Evolutionary conservation across 164 flowering plant species (phyloP), one percentile per base, ranked within the genome.

Genomic region (Aristolochia californica): DNA sequence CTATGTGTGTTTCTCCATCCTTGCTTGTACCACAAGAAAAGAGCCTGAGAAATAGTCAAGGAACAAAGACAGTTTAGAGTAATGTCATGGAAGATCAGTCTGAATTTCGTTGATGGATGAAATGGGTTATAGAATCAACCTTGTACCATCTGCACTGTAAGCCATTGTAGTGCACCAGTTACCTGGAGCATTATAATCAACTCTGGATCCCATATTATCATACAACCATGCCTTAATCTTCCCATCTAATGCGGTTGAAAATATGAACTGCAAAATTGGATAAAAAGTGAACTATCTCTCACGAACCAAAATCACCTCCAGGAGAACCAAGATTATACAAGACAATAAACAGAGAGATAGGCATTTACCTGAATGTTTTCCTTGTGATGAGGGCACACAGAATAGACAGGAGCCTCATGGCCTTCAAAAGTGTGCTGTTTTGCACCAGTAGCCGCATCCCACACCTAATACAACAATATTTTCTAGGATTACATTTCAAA

Each of bases 11-110:
- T 16, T 80, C 79, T 34, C 91, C 84, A 18, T 77, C 87, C 68
- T 73, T 75, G 66, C 70, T 80, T n/a, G 88, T 81, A 14, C 93
- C 93, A 68, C 93, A 85, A 4, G 88, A 83, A 65, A 85, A 85
- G 18, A 85, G 61, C 85, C 93, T 85, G 56, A 14, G 40, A 68
- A 45, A 45, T 38, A 48, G 14, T 60, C 23, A 58, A 59, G 44
- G 34, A 13, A 54, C 30, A 17, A 25, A 22, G 27, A 20, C 0
- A 50, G 5, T 23, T 13, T 22, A 8, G 4, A 13, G 27, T 22
- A 9, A 16, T 22, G 13, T 13, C 22, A 48, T 4, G 14, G 24
- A 49, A 50, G 54, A 50, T 20, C 54, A 50, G 54, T 22, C 40
- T 34, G 40, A 34, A 4, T 34, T 34, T 34, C 40, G 10, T 34